These are phyloP conservation scores for Penicillium ochrochloron DNA, from an alignment of 495 filamentous ascomycete genomes.

Conservation along the genomic window DNA sequence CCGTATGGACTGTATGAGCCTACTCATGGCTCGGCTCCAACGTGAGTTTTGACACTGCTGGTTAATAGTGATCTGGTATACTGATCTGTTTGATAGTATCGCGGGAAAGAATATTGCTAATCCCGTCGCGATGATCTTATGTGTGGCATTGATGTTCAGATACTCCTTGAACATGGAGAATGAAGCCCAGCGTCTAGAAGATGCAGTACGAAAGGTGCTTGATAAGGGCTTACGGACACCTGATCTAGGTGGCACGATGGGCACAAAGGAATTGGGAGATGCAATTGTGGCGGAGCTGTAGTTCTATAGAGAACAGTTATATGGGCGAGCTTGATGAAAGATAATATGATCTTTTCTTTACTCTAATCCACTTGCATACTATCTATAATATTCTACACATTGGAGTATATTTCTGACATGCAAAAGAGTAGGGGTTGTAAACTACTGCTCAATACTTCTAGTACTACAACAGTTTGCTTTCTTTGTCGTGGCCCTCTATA, in stretches of 20 bases:
- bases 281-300: constrained; percentile 63
- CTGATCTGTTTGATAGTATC: constrained; percentile 28
- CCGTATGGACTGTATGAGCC: constrained; percentile 49
- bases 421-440: no score
- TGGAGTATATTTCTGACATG: no score
- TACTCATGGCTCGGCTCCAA: constrained; percentile 48
- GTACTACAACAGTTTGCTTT: neutral
- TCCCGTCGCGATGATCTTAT: constrained; percentile 81
- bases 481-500: neutral
- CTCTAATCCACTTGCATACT: neutral
- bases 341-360: neutral
- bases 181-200: constrained; percentile 75
- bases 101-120: constrained; percentile 55
- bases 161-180: constrained; percentile 81
- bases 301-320: constrained; percentile 45
- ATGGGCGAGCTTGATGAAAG: constrained; percentile 41
- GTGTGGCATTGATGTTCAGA: constrained; percentile 88
- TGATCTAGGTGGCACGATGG: constrained; percentile 76
- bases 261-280: constrained; percentile 81
- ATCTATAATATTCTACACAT: neutral
- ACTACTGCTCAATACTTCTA: neutral
- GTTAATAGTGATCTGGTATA: neutral
- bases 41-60: constrained; percentile 31
- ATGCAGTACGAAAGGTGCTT: constrained; percentile 76
- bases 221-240: constrained; percentile 74